Percentiles rank a stretch among this genome's conserved stretches.
phyloP scores from a whole-genome alignment of 768 basidiomycete species.

The Amanita polypyramis region DNA sequence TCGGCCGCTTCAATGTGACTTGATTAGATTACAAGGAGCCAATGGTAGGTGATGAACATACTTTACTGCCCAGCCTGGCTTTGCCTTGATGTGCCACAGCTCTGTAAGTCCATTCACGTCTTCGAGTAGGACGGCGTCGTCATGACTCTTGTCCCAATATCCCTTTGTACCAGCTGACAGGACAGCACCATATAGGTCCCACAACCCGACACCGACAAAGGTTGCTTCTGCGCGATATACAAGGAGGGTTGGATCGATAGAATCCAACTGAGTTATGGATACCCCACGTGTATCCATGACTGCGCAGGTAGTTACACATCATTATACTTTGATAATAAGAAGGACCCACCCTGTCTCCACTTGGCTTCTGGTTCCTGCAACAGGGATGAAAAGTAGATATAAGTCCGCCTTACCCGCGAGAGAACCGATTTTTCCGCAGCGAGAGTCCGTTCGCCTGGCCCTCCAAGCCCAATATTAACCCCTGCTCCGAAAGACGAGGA shows the following conservation, averaged over 20 bases:
- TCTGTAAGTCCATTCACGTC: conserved; percentile 88
- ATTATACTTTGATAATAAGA: conserved; percentile 3
- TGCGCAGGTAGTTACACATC: conserved; percentile 6
- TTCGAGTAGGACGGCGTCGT: conserved; percentile 77
- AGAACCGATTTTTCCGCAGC: conserved; percentile 77
- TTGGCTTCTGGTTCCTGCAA: conserved; percentile 97
- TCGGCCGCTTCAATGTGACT: conserved; percentile 49
- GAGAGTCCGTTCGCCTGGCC: conserved; percentile 35
- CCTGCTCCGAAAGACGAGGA: neutral
- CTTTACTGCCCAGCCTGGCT: conserved; percentile 91
- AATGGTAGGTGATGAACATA: conserved; percentile 30
- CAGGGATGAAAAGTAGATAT: conserved; percentile 96
- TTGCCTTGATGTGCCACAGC: conserved; percentile 88
- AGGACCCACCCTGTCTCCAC: conserved; percentile 74
- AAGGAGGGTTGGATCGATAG: conserved; percentile 92
- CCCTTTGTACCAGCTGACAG: conserved; percentile 74
- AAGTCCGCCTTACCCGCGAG: conserved; percentile 81
- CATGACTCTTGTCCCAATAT: conserved; percentile 86
- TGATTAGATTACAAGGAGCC: conserved; percentile 10
- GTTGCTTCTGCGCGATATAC: conserved; percentile 96
- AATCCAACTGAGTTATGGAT: conserved; percentile 89
- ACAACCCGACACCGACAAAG: conserved; percentile 90
- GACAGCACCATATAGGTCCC: conserved; percentile 88
- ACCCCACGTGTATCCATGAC: conserved; percentile 85
- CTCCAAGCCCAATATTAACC: conserved; percentile 15